A percentile compares a stretch with the other conserved stretches of the same genome.
Evolutionary conservation across 1,284 basidiomycete species (phyloP).

Genomic region (Heterobasidion occidentale): DNA sequence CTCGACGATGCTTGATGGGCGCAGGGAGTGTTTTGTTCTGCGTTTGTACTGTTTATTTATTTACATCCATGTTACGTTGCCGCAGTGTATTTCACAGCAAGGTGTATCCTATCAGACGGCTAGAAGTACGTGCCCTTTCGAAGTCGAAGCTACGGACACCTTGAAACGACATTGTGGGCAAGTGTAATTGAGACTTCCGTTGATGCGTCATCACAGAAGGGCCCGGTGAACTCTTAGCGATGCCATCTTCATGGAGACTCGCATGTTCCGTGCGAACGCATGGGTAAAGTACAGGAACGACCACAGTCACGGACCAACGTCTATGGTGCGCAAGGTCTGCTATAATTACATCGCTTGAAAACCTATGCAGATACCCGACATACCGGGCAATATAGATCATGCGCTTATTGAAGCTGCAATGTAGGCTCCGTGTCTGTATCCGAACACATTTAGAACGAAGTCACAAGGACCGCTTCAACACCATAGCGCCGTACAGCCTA

Average conservation of each 20-base stretch:
- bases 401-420: too few species aligned
- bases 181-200: neutral
- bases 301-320: too few species aligned
- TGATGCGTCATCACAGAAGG: neutral
- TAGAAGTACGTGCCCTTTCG: neutral
- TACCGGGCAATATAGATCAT: too few species aligned
- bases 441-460: too few species aligned
- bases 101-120: neutral
- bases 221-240: neutral
- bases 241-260: neutral
- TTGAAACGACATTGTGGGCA: too few species aligned
- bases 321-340: too few species aligned
- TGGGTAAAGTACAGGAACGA: neutral
- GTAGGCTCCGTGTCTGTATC: too few species aligned
- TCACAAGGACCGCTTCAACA: too few species aligned
- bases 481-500: too few species aligned
- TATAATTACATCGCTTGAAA: too few species aligned
- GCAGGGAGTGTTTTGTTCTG: neutral
- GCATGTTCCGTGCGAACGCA: neutral
- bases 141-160: neutral
- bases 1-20: constrained; percentile 66
- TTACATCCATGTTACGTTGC: neutral
- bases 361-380: too few species aligned
- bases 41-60: neutral
- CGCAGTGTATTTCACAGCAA: neutral